A percentile compares a stretch with the other conserved stretches of the same genome.
These are phyloP conservation scores for Saccharomycopsis oosterbeekiorum DNA, from an alignment of 805 yeast species.

Conservation along the genomic window DNA sequence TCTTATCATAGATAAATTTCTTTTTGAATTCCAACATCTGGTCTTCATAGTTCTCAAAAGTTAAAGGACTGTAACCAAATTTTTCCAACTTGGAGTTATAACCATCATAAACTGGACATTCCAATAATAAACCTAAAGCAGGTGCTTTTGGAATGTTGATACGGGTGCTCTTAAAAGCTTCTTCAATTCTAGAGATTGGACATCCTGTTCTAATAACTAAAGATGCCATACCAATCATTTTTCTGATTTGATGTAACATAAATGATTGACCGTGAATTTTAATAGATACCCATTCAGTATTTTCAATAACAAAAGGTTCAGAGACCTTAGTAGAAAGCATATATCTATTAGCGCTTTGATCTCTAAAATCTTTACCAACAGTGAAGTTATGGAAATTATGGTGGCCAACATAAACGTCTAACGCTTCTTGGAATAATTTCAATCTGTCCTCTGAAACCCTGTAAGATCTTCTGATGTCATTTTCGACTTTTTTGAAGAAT, in stretches of 20 bases:
- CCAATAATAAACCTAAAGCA: conserved; percentile 82
- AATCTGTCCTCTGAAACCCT: conserved; percentile 58
- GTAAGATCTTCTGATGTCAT: conserved; percentile 54
- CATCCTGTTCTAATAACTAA: conserved; percentile 78
- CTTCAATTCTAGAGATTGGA: conserved; percentile 63
- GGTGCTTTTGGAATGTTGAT: conserved; percentile 97
- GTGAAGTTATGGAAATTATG: conserved; percentile 92
- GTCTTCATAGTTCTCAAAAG: conserved; percentile 51
- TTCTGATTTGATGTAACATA: conserved; percentile 96
- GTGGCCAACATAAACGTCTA: conserved; percentile 70
- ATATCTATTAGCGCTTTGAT: conserved; percentile 73
- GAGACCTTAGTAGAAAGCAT: conserved; percentile 74
- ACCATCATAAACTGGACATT: conserved; percentile 84
- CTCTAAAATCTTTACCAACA: conserved; percentile 69
- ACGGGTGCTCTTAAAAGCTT: conserved; percentile 65
- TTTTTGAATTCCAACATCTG: conserved; percentile 81
- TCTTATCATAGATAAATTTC: conserved; percentile 84
- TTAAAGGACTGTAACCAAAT: conserved; percentile 69
- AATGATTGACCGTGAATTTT: conserved; percentile 97
- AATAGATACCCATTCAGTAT: conserved; percentile 92
- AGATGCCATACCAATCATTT: conserved; percentile 94
- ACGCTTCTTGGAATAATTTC: conserved; percentile 51
- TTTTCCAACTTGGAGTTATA: conserved; percentile 63
- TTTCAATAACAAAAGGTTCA: conserved; percentile 85
- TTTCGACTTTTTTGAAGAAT: conserved; percentile 53